Conservation (phyloP, 148 eudicot species). For the Talinum fruticosum region DNA sequence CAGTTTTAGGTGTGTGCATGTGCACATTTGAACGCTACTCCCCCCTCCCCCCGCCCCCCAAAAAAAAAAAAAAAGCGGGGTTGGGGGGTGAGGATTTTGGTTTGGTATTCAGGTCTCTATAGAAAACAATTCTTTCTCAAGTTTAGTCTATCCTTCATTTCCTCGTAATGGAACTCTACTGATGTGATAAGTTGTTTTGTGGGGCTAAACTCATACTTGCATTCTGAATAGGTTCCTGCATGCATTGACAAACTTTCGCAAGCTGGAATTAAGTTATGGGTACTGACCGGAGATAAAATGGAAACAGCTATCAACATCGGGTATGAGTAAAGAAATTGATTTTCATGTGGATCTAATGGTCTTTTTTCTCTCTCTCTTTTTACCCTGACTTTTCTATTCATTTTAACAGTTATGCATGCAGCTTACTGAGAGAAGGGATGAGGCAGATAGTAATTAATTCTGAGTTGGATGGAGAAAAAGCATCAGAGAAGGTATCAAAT, state of each 20-base stretch:
- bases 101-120: too few relatives aligned
- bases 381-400: background rate
- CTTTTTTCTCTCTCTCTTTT: background rate
- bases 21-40: too few relatives aligned
- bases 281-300: constrained; percentile 70
- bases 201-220: background rate
- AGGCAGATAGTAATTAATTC: constrained; percentile 48
- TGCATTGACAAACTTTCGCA: constrained; percentile 69
- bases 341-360: background rate
- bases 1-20: too few relatives aligned
- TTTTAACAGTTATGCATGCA: constrained; percentile 53
- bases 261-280: constrained; percentile 72
- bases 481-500: constrained; percentile 35
- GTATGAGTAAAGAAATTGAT: constrained; percentile 27
- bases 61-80: too few relatives aligned
- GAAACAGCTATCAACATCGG: constrained; percentile 75
- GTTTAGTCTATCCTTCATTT: background rate
- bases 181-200: background rate
- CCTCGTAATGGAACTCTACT: background rate
- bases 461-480: constrained; percentile 36
- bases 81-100: too few relatives aligned
- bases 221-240: constrained; percentile 50
- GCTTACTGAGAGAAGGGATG: constrained; percentile 71
- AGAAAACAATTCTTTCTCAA: background rate
- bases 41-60: too few relatives aligned